phyloP scores from a whole-genome alignment of 1,139 yeast species.

The Blastobotrys serpentis region DNA sequence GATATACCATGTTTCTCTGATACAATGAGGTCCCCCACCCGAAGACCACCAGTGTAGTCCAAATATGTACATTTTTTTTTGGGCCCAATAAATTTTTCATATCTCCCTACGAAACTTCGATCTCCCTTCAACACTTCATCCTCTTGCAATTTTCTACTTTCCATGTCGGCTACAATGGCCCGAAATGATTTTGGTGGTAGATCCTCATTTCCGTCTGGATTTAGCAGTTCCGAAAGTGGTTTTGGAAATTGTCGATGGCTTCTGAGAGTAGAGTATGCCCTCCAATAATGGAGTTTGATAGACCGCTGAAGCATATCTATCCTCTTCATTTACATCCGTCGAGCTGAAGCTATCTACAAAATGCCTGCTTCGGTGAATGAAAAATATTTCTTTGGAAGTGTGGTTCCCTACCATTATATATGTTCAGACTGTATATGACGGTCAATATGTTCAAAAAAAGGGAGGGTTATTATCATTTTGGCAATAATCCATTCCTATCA shows the following conservation, averaged over 20 bases:
- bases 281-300: background rate
- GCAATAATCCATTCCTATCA: no score
- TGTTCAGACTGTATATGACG: no score
- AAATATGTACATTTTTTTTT: conserved; percentile 5
- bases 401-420: no score
- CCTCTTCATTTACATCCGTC: background rate
- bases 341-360: no score
- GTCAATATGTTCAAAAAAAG: no score
- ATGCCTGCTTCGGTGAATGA: no score
- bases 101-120: background rate
- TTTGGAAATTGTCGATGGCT: background rate
- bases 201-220: background rate
- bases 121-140: background rate
- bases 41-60: conserved; percentile 12
- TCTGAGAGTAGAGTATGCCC: background rate
- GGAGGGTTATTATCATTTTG: no score
- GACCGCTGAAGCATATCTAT: background rate
- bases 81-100: background rate
- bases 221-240: background rate
- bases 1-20: conserved; percentile 12
- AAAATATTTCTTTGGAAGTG: no score
- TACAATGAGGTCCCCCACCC: conserved; percentile 18
- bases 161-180: conserved; percentile 14
- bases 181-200: conserved; percentile 3
- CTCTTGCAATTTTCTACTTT: conserved; percentile 6